Base-by-base conservation (phyloP, 352 stramenopile genomes). In the Globisporangium rhizosaccharum region DNA sequence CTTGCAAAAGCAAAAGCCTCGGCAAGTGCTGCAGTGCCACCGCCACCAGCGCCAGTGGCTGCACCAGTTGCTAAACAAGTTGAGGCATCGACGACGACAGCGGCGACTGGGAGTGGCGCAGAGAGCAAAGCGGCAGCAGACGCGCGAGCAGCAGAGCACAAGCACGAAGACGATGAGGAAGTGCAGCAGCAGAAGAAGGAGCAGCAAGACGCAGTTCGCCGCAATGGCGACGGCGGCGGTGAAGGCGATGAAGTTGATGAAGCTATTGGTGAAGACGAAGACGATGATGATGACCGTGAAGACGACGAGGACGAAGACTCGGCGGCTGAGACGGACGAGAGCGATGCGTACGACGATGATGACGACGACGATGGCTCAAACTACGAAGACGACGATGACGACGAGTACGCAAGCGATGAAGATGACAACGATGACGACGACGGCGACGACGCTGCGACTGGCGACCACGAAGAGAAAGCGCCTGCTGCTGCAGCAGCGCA, bases 181-280 rank as follows among this genome's bases (percentile, higher is more conserved):
- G 15, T 20, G 15, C 28, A 60, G 17, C 64, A 73, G 3, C 39
- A 23, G 23, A 23, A 23, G 28, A 33, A 33, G 28, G 28, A 47
- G 15, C 15, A 55, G 26, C 53, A 52, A 2, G 41, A 52, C 14
- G 44, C 36, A 23, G 49, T 65, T 20, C 65, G 54, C 18, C 47
- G 39, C 5, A 63, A 75, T 7, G 42, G 50, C 12, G 58, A 44
- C 20, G 51, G 49, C 14, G 58, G 53, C 17, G 55, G 17, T 14
- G 60, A 44, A 36, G 45, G 61, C 18, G 48, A 63, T 25, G 57
- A 63, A 10, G 44, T 48, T n/a, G 63, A 41, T 42, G 46, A 51
- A 30, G 72, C 75, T 20, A 62, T 75, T 36, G 57, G 76, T 26
- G 75, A 68, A 12, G 66, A 47, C 11, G 51, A 52, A 8, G 48